Evolutionary conservation across 2,329 filamentous ascomycete genomes (phyloP).

Genomic region (Trichoderma semiorbis): DNA sequence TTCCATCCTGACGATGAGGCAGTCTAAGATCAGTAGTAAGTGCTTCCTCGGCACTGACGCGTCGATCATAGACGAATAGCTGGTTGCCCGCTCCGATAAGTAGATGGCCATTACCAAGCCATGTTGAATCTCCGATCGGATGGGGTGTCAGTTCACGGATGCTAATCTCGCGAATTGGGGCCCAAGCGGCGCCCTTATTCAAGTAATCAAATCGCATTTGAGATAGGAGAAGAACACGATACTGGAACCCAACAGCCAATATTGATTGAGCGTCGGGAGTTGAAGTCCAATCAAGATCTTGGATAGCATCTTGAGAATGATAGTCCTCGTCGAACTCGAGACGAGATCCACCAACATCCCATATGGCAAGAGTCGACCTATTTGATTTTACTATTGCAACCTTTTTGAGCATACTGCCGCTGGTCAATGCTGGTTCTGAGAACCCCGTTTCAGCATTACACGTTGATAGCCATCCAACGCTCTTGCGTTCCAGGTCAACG

Average conservation of each 20-base stretch:
- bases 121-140: conserved; percentile 88
- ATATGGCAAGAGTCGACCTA: conserved; percentile 77
- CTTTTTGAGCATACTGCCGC: conserved; percentile 82
- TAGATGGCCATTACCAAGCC: conserved; percentile 80
- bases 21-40: conserved; percentile 52
- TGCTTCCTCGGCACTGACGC: conserved; percentile 62
- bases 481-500: conserved; percentile 56
- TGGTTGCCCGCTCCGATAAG: conserved; percentile 90
- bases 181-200: conserved; percentile 86
- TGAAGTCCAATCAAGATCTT: conserved; percentile 90
- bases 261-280: conserved; percentile 87
- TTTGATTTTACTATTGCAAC: conserved; percentile 74
- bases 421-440: conserved; percentile 68
- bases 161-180: conserved; percentile 75
- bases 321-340: conserved; percentile 79
- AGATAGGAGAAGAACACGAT: conserved; percentile 74
- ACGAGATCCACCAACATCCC: conserved; percentile 79
- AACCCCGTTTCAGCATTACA: conserved; percentile 79
- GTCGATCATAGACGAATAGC: conserved; percentile 77
- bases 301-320: conserved; percentile 68
- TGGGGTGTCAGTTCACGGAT: conserved; percentile 81
- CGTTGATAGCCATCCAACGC: conserved; percentile 77
- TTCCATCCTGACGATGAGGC: conserved; percentile 46
- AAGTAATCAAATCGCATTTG: conserved; percentile 92
- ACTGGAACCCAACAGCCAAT: conserved; percentile 87